These are phyloP conservation scores for Thymus quinquecostatus DNA, from an alignment of 257 asterid genomes.

Conservation along the genomic window DNA sequence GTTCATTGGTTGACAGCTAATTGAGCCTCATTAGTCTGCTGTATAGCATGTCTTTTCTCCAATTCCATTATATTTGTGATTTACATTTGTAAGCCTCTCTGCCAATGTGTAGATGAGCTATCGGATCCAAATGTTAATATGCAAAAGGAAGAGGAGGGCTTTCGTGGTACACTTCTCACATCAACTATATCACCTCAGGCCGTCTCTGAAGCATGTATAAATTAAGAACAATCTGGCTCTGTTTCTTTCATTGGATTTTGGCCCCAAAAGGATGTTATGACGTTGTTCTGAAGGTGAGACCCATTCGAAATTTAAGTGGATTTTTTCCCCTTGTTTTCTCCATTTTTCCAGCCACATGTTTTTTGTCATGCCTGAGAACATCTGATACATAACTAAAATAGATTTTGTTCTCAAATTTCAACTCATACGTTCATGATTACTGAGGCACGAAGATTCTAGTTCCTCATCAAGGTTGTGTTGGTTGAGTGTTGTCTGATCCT, in stretches of 20 bases:
- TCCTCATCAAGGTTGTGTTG: background rate
- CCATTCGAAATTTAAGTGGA: background rate
- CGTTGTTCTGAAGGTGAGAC: conserved; percentile 44
- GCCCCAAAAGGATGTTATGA: conserved; percentile 22
- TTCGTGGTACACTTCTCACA: conserved; percentile 93
- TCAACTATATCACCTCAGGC: conserved; percentile 69
- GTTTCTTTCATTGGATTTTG: conserved; percentile 28
- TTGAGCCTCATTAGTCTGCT: background rate
- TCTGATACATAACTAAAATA: background rate
- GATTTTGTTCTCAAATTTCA: background rate
- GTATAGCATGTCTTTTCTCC: background rate
- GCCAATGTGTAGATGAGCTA: conserved; percentile 75
- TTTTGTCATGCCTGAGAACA: conserved; percentile 19
- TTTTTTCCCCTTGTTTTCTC: background rate
- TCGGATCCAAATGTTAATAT: conserved; percentile 62
- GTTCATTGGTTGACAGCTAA: background rate
- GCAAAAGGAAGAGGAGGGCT: conserved; percentile 74
- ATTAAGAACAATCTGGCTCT: conserved; percentile 36
- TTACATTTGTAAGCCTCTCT: conserved; percentile 22
- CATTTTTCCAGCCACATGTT: conserved; percentile 2
- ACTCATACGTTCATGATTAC: background rate
- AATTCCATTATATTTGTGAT: background rate
- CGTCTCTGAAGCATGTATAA: conserved; percentile 68
- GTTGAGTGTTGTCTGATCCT: conserved; percentile 14
- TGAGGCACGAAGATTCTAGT: background rate